Percentiles rank a stretch among this genome's conserved stretches.
phyloP scores from a whole-genome alignment of 139 green algal species.

The Coelastrella sp. region DNA sequence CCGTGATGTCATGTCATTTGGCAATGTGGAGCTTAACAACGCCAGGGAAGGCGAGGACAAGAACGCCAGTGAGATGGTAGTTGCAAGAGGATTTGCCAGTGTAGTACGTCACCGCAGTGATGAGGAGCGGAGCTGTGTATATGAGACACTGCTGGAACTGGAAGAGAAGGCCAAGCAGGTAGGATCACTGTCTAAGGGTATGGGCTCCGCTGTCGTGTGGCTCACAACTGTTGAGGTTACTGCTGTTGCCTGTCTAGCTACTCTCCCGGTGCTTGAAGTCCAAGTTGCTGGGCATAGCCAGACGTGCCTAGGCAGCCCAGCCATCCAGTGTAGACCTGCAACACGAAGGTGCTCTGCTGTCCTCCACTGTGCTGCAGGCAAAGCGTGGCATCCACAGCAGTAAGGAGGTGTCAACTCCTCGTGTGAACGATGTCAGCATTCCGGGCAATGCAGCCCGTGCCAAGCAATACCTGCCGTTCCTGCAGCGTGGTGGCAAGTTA shows the following conservation, averaged over 20 bases:
- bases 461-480: slow-evolving; percentile 92
- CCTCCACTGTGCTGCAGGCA: slow-evolving; percentile 31
- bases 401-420: slow-evolving; percentile 39
- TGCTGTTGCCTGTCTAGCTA: neutral
- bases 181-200: slow-evolving; percentile 7
- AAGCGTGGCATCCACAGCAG: slow-evolving; percentile 82
- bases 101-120: slow-evolving; percentile 78
- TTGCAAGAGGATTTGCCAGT: slow-evolving; percentile 86
- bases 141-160: slow-evolving; percentile 88
- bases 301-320: no score
- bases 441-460: slow-evolving; percentile 64
- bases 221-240: no score
- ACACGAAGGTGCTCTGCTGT: no score
- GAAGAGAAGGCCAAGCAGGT: slow-evolving; percentile 84
- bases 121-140: slow-evolving; percentile 86
- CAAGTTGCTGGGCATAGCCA: no score
- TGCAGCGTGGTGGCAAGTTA: slow-evolving; percentile 85
- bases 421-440: slow-evolving; percentile 90
- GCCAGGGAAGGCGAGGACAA: slow-evolving; percentile 65
- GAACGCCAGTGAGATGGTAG: slow-evolving; percentile 89
- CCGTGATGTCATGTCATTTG: slow-evolving; percentile 78
- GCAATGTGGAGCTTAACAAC: slow-evolving; percentile 75
- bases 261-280: no score
- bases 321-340: no score
- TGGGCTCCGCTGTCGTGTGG: no score